Conservation (phyloP, 2,329 filamentous ascomycete genomes). For the Pseudomassariella vexata region DNA sequence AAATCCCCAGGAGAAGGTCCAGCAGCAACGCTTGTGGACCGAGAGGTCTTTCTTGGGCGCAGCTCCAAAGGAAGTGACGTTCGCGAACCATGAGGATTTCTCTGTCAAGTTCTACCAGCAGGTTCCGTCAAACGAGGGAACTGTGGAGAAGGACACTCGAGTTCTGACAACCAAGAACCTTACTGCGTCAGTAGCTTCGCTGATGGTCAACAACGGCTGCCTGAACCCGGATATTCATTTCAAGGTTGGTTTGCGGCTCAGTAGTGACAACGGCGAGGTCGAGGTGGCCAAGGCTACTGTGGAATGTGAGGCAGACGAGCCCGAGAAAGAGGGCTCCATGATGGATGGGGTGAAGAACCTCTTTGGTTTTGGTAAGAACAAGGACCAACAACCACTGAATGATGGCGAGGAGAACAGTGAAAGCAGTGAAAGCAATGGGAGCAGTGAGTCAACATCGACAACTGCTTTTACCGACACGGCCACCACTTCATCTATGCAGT, state of each 20-base stretch:
- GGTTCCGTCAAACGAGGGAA: conserved; percentile 40
- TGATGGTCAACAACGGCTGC: conserved; percentile 77
- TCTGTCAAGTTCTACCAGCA: conserved; percentile 74
- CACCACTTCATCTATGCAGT: conserved; percentile 34
- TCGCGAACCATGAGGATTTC: conserved; percentile 80
- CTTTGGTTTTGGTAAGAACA: conserved; percentile 89
- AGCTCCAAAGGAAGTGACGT: conserved; percentile 74
- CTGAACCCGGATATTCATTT: conserved; percentile 70
- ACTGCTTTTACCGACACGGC: conserved; percentile 23
- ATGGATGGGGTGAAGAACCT: conserved; percentile 94
- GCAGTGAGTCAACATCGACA: conserved; percentile 34
- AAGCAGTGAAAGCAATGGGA: conserved; percentile 29
- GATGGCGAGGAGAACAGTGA: conserved; percentile 50
- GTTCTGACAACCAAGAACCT: conserved; percentile 75
- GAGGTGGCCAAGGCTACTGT: conserved; percentile 70
- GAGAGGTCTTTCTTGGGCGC: conserved; percentile 68
- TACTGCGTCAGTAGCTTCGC: conserved; percentile 71
- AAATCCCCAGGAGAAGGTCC: conserved; percentile 60
- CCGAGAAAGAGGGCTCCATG: conserved; percentile 65
- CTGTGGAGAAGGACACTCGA: conserved; percentile 54
- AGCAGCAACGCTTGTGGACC: conserved; percentile 79
- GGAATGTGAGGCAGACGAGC: conserved; percentile 75
- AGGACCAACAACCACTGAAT: conserved; percentile 71
- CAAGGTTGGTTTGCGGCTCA: conserved; percentile 71
- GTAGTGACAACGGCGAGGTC: conserved; percentile 69